These are phyloP conservation scores for Conringia planisiliqua DNA, from an alignment of 345 rosid genomes.

Conservation along the genomic window DNA sequence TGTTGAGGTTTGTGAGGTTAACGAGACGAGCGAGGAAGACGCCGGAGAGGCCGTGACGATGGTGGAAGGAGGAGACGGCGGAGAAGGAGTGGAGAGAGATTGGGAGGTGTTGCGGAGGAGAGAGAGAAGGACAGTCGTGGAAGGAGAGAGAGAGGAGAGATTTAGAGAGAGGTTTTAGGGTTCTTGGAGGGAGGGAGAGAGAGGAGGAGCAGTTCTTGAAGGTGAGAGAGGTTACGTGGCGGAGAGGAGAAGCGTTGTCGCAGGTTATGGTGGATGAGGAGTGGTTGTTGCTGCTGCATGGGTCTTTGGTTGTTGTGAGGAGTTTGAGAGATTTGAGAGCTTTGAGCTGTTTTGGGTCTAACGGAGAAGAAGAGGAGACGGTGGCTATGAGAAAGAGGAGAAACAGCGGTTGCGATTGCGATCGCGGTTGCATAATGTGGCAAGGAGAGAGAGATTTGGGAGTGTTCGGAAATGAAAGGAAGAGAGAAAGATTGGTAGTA, in stretches of 20 bases:
- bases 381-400: conserved; percentile 21
- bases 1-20: conserved; percentile 65
- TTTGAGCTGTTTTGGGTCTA: conserved; percentile 64
- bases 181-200: conserved; percentile 47
- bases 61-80: conserved; percentile 52
- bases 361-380: conserved; percentile 32
- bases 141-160: conserved; percentile 62
- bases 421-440: conserved; percentile 28
- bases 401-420: conserved; percentile 12
- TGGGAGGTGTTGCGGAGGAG: conserved; percentile 57
- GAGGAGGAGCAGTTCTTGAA: conserved; percentile 65
- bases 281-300: conserved; percentile 39
- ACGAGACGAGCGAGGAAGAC: conserved; percentile 61
- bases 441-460: neutral
- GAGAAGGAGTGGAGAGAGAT: conserved; percentile 52
- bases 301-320: conserved; percentile 49
- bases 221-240: conserved; percentile 62
- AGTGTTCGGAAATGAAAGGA: neutral
- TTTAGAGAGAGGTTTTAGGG: conserved; percentile 56
- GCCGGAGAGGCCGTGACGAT: conserved; percentile 43
- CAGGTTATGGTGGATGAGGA: conserved; percentile 46
- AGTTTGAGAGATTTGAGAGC: conserved; percentile 67
- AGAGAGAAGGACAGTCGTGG: conserved; percentile 47
- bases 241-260: conserved; percentile 59
- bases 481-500: too few relatives aligned